Base-by-base conservation (phyloP, 2,329 filamentous ascomycete species). In the Neofusicoccum sp. region DNA sequence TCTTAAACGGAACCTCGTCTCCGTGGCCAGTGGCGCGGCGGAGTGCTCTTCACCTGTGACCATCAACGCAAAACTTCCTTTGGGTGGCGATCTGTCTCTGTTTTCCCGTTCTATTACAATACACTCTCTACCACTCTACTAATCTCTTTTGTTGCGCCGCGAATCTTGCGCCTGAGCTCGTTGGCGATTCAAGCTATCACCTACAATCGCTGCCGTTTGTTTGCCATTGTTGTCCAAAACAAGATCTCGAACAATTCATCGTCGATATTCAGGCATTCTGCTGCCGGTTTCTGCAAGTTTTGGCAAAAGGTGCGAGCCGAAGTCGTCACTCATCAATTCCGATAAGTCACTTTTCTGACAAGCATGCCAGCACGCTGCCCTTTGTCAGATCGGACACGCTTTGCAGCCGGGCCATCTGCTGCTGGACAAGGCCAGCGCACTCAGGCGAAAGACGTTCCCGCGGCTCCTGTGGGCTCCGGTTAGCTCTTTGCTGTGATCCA, bases 311-410 rank as follows among this genome's bases (percentile, higher is more conserved):
- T 62, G 28, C 61, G 61, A 12, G 29, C 34, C 44, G 34, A 54
- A 41, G 36, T 16, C 43, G 22, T 22, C 16, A 33, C 31, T 52
- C 29, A 41, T 22, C 28, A 31, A 16, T 28, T 14, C 8, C 16
- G 8, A 48, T 37, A 29, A 62, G 50, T 33, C 56, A 28, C 41
- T 56, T 34, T 45, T 37, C 61, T 62, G 61, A 62, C 49, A 56
- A 48, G 33, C 28, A 56, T 56, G 61, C 61, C 61, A 62, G 61
- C 61, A 56, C 44, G 29, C n/a, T 28, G 31, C 33, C 41, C 31
- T 33, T n/a, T n/a, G n/a, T 49, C 54, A 58, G 39, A 45, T 58
- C 36, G 41, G 29, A 12, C 6, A 6, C 6, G 12, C 5, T 58
- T n/a, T 5, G 29, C 7, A 4, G 16, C 31, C 6, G 22, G 28